These are phyloP conservation scores for Lippia alba DNA, from an alignment of 305 asterid genomes.

Conservation along the genomic window DNA sequence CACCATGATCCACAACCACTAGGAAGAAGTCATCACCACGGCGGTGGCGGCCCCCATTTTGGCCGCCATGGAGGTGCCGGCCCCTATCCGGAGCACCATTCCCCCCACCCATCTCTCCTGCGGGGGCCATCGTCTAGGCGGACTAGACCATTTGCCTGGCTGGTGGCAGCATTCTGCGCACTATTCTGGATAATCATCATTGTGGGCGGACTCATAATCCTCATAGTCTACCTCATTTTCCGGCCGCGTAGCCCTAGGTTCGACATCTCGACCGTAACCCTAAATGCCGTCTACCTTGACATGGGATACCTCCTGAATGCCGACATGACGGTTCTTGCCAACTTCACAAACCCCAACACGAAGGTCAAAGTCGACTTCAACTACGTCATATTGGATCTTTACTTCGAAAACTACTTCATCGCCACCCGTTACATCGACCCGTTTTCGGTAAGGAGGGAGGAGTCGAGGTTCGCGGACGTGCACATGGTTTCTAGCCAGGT, in stretches of 20 bases:
- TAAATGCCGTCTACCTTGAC: slow-evolving; percentile 96
- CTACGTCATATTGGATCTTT: slow-evolving; percentile 67
- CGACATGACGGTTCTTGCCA: slow-evolving; percentile 73
- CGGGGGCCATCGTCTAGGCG: slow-evolving; percentile 36
- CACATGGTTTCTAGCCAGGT: slow-evolving; percentile 85
- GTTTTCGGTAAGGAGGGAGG: slow-evolving; percentile 54
- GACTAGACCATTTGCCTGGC: slow-evolving; percentile 75
- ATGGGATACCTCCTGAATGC: slow-evolving; percentile 83
- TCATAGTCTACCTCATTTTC: slow-evolving; percentile 73
- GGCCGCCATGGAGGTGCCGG: slow-evolving; percentile 22
- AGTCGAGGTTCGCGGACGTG: slow-evolving; percentile 62
- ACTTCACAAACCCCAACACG: slow-evolving; percentile 90
- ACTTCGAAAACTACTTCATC: slow-evolving; percentile 49
- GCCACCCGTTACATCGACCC: slow-evolving; percentile 73
- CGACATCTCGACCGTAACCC: slow-evolving; percentile 68
- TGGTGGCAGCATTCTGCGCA: slow-evolving; percentile 70
- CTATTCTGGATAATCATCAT: slow-evolving; percentile 86
- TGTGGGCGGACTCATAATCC: slow-evolving; percentile 68
- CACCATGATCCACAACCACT: slow-evolving; percentile 32
- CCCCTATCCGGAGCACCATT: slow-evolving; percentile 16
- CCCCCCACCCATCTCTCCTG: slow-evolving; percentile 32
- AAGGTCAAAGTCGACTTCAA: slow-evolving; percentile 79
- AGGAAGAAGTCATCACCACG: slow-evolving; percentile 21
- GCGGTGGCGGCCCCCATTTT: slow-evolving; percentile 22
- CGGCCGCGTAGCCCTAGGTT: slow-evolving; percentile 80